Evolutionary conservation across 2,329 filamentous ascomycete genomes (phyloP).

Genomic region (Diaporthe australafricana): DNA sequence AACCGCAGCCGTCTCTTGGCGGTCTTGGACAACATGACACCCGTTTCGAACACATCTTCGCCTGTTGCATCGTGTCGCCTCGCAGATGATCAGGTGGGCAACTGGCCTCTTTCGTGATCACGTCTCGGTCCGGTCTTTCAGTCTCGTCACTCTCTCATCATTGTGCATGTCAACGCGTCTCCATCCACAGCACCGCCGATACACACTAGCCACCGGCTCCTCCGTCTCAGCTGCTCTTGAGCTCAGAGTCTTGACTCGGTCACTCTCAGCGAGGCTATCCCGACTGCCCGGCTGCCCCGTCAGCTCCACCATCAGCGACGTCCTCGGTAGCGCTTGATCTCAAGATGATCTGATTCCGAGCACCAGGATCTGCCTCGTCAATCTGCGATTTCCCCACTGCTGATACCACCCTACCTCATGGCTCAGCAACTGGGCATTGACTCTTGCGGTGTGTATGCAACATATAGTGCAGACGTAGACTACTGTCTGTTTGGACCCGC

Average conservation of each 20-base stretch:
- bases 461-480: not conserved
- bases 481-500: not conserved
- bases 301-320: slow-evolving; percentile 5
- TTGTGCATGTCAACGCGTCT: too few species aligned
- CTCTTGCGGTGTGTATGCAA: not conserved
- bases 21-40: slow-evolving; percentile 14
- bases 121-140: not conserved
- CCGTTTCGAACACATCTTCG: not conserved
- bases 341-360: slow-evolving; percentile 26
- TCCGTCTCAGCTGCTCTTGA: slow-evolving; percentile 14
- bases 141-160: not conserved
- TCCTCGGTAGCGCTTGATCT: slow-evolving; percentile 6
- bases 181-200: not conserved
- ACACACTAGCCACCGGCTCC: not conserved
- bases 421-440: slow-evolving; percentile 17
- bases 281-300: slow-evolving; percentile 25
- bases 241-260: slow-evolving; percentile 13
- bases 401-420: slow-evolving; percentile 36
- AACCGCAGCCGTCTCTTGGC: not conserved
- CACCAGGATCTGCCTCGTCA: slow-evolving; percentile 25
- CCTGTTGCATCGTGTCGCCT: slow-evolving; percentile 11
- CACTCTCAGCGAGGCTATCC: slow-evolving; percentile 19
- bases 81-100: not conserved
- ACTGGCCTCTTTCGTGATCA: not conserved
- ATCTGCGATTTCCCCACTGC: slow-evolving; percentile 32